phyloP scores from a whole-genome alignment of 1,284 basidiomycete genomes.

The Moesziomyces sp. region DNA sequence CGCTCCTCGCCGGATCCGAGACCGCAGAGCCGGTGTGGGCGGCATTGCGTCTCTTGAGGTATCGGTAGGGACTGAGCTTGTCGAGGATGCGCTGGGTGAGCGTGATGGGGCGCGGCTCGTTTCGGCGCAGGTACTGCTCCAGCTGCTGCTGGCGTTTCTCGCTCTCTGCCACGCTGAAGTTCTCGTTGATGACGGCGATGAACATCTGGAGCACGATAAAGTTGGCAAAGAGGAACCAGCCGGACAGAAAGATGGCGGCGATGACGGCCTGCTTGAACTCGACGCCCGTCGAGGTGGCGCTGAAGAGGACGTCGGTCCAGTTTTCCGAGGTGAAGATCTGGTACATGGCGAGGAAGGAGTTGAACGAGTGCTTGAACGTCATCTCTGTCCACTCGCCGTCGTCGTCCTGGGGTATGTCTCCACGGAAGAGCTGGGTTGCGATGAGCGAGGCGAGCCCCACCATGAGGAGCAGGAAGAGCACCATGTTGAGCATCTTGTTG shows the following conservation, averaged over 20 bases:
- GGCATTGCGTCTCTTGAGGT: constrained; percentile 74
- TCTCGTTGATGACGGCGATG: constrained; percentile 98
- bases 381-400: constrained; percentile 71
- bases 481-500: constrained; percentile 91
- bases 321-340: constrained; percentile 92
- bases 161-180: constrained; percentile 92
- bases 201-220: constrained; percentile 98
- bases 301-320: constrained; percentile 88
- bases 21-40: constrained; percentile 20
- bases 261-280: constrained; percentile 79
- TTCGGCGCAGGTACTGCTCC: constrained; percentile 71
- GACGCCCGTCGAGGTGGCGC: constrained; percentile 75
- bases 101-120: constrained; percentile 60
- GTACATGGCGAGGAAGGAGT: constrained; percentile 88
- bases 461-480: constrained; percentile 87
- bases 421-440: constrained; percentile 78
- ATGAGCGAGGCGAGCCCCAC: constrained; percentile 88
- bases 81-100: constrained; percentile 71
- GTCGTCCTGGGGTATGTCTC: constrained; percentile 74
- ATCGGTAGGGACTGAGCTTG: constrained; percentile 86
- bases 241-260: constrained; percentile 79
- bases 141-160: constrained; percentile 86
- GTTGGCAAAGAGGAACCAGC: constrained; percentile 93
- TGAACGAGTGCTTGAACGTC: constrained; percentile 90
- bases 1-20: constrained; percentile 24